These are phyloP conservation scores for Neotropicomus parvogracilis DNA, from an alignment of 1,284 basidiomycete species.

Conservation along the genomic window DNA sequence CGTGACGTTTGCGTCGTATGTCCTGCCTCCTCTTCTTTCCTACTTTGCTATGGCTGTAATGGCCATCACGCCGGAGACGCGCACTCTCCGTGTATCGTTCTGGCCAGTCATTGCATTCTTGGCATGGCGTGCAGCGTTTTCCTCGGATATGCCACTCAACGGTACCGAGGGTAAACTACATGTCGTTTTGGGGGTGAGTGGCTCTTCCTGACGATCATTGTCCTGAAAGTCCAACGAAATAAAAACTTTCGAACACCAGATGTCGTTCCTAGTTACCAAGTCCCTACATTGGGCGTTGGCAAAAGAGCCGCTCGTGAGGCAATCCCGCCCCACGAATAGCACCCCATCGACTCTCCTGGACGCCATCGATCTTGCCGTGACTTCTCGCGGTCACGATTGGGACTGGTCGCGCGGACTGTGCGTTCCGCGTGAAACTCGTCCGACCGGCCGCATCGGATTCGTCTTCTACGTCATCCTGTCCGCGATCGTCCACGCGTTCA, in stretches of 20 bases:
- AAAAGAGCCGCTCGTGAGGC: constrained; percentile 16
- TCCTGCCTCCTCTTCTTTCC: constrained; percentile 39
- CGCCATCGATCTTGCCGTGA: constrained; percentile 45
- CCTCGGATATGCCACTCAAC: constrained; percentile 39
- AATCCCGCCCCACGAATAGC: constrained; percentile 5
- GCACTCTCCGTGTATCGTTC: constrained; percentile 40
- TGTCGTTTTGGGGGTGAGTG: constrained; percentile 6
- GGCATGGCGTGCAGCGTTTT: constrained; percentile 39
- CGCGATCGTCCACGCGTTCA: constrained; percentile 33
- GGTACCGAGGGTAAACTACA: constrained; percentile 28
- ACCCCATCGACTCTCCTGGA: constrained; percentile 32
- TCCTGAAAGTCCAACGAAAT: neutral
- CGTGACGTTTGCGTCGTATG: constrained; percentile 12
- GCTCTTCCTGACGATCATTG: neutral
- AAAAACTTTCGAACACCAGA: neutral
- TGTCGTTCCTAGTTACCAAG: constrained; percentile 10
- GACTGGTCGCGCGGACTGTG: constrained; percentile 34
- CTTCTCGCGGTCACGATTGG: constrained; percentile 54
- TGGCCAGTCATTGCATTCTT: constrained; percentile 42
- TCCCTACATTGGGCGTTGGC: constrained; percentile 15
- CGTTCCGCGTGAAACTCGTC: constrained; percentile 42
- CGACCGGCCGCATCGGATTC: constrained; percentile 34
- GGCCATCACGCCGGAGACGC: constrained; percentile 43
- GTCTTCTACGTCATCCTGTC: constrained; percentile 26
- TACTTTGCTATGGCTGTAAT: constrained; percentile 49